Conservation (phyloP, 495 filamentous ascomycete genomes). For the Saxophila tyrrhenica region DNA sequence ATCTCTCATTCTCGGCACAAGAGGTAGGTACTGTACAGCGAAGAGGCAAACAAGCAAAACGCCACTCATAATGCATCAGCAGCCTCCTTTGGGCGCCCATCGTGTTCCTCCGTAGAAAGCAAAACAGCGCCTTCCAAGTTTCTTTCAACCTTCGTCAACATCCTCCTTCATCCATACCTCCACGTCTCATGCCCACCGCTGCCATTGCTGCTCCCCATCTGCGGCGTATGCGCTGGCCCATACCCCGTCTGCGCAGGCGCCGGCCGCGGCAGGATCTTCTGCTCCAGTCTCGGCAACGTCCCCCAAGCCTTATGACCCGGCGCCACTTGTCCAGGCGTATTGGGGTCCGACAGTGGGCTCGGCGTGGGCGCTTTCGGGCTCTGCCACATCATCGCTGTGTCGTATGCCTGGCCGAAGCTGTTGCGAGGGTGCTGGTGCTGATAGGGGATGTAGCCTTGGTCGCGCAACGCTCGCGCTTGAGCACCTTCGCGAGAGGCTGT, state of each 20-base stretch:
- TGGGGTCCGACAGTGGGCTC: conserved; percentile 13
- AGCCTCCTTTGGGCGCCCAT: neutral
- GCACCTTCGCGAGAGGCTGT: conserved; percentile 13
- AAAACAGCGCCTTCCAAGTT: neutral
- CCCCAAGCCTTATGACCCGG: neutral
- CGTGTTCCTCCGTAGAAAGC: neutral
- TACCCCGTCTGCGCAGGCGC: neutral
- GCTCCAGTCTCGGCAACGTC: neutral
- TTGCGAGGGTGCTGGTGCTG: conserved; percentile 5
- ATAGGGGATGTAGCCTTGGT: conserved; percentile 8
- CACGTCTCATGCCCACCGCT: neutral
- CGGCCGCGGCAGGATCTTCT: neutral
- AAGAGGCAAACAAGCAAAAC: neutral
- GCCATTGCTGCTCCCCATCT: neutral
- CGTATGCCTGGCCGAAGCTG: conserved; percentile 8
- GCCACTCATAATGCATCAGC: conserved; percentile 1
- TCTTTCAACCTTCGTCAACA: too few species aligned
- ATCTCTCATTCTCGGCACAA: neutral
- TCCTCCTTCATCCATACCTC: neutral
- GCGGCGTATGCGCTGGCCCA: neutral
- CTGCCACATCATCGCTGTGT: conserved; percentile 12
- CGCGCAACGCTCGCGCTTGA: conserved; percentile 12
- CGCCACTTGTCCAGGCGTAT: conserved; percentile 2
- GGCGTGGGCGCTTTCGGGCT: conserved; percentile 18
- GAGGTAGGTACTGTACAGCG: neutral